phyloP scores from a whole-genome alignment of 257 asterid species.

The Cordia subcordata region DNA sequence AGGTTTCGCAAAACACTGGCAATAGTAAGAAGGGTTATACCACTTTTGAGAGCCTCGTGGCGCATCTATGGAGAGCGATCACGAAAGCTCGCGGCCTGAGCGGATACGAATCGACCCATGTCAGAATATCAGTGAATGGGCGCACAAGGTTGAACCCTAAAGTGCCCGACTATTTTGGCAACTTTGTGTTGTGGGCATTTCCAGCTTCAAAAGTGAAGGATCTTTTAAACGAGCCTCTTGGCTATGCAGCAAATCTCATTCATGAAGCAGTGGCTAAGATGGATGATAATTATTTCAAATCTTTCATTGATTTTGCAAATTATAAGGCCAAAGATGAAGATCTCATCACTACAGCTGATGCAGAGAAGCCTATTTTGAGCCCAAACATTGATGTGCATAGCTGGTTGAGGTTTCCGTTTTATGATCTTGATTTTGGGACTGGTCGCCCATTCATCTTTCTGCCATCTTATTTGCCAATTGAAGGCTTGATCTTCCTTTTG shows the following conservation, averaged over 20 bases:
- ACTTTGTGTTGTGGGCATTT: constrained; percentile 79
- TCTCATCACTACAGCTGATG: constrained; percentile 58
- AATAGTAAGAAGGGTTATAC: constrained; percentile 46
- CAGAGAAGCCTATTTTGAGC: constrained; percentile 47
- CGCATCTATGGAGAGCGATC: constrained; percentile 73
- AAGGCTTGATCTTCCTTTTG: constrained; percentile 65
- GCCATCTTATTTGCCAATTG: constrained; percentile 72
- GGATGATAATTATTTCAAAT: constrained; percentile 58
- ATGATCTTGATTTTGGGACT: constrained; percentile 68
- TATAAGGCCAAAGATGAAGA: constrained; percentile 44
- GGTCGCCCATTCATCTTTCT: constrained; percentile 71
- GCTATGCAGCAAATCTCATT: constrained; percentile 50
- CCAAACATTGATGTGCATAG: constrained; percentile 81
- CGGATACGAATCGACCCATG: constrained; percentile 48
- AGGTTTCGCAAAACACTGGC: constrained; percentile 40
- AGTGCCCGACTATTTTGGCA: constrained; percentile 72
- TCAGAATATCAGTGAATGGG: constrained; percentile 66
- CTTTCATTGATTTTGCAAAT: constrained; percentile 72
- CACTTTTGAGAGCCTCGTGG: constrained; percentile 76
- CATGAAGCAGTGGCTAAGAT: constrained; percentile 57
- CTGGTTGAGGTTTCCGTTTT: constrained; percentile 84
- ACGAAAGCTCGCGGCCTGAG: constrained; percentile 64
- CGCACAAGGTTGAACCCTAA: constrained; percentile 57
- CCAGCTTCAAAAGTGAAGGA: constrained; percentile 46
- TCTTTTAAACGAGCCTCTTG: constrained; percentile 38